Evolutionary conservation across 225 moss, liverwort and hornwort species (phyloP).

Genomic region (Bryoerythrophyllum caledonicum): DNA sequence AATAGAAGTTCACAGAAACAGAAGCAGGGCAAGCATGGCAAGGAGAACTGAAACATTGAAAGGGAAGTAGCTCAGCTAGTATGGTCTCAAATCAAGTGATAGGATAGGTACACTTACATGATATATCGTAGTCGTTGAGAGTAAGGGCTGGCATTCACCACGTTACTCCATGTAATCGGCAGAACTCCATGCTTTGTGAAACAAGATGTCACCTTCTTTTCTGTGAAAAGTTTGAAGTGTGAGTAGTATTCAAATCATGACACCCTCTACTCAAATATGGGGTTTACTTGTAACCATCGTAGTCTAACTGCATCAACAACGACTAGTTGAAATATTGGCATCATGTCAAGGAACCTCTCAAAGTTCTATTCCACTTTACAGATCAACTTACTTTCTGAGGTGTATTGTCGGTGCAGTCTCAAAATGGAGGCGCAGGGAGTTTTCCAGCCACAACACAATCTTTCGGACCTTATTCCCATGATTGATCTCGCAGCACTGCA

Average conservation of each 20-base stretch:
- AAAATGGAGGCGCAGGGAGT: slow-evolving; percentile 30
- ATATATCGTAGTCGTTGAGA: neutral
- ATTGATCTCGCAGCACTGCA: slow-evolving; percentile 44
- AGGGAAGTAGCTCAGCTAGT: neutral
- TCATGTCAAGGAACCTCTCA: no score
- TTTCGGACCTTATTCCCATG: slow-evolving; percentile 32
- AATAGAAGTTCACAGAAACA: neutral
- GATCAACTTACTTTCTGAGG: slow-evolving; percentile 17
- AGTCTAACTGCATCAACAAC: neutral
- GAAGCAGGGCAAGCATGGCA: neutral
- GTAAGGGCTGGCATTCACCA: neutral
- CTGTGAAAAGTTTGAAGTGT: neutral
- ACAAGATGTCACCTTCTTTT: neutral
- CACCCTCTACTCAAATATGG: slow-evolving; percentile 12
- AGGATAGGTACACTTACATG: slow-evolving; percentile 7
- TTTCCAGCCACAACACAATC: slow-evolving; percentile 20
- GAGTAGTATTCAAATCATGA: slow-evolving; percentile 1
- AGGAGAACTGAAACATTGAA: neutral
- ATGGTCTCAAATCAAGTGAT: neutral
- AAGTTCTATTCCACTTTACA: neutral
- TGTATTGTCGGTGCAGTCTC: slow-evolving; percentile 20
- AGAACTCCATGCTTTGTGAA: neutral
- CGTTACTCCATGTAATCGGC: neutral
- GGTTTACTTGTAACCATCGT: neutral
- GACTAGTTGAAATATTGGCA: neutral